Base-by-base conservation (phyloP, 1,284 basidiomycete species). In the Cryptococcus wingfieldii region DNA sequence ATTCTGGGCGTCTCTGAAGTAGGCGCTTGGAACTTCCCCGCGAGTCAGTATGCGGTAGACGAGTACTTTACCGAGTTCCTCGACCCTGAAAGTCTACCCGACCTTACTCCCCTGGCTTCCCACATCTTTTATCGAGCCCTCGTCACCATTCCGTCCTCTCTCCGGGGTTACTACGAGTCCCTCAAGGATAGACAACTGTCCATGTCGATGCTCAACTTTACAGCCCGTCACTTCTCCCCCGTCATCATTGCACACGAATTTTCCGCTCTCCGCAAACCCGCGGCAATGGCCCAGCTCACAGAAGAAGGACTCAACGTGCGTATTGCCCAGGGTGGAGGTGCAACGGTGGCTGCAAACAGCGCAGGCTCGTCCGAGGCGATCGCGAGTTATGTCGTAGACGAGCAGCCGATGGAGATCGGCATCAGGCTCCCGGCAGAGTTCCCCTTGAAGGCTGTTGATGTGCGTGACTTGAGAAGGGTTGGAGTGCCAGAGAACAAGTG, bases 401-500 rank as follows among this genome's bases (percentile, higher is more conserved):
- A 99, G 61, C 89, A 98, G 70, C 84, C 87, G 43, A 84, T 99
- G 69, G 95, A 98, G 78, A 86, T 99, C 55, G 86, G 84, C 19
- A 80, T 98, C 61, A 84, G 86, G 63, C 84, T 98, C 34, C 96
- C 96, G 1, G 71, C 78, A 5, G 94, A 98, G 69, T 98, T 91
- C 84, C 96, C 96, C 0, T 78, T 99, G 42, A 88, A 88, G 64
- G 83, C 83, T 38, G 88, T 98, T 38, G 93, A 96, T 70, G 86
- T 98, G 23, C 84, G 85, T 65, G 94, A 96, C 67, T 80, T 89
- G 46, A 85, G 87, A 69, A 83, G 86, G 58, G 86, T 97, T 8
- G 93, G 91, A 3, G 91, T 98, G 4, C 85, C 88, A 23, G 94
- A 97, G 69, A 86, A 86, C 58, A 84, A 86, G 58, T 98, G 95